A percentile compares a stretch with the other conserved stretches of the same genome.
Conservation (phyloP, 495 filamentous ascomycete genomes). For the Hypoxylon fragiforme region DNA sequence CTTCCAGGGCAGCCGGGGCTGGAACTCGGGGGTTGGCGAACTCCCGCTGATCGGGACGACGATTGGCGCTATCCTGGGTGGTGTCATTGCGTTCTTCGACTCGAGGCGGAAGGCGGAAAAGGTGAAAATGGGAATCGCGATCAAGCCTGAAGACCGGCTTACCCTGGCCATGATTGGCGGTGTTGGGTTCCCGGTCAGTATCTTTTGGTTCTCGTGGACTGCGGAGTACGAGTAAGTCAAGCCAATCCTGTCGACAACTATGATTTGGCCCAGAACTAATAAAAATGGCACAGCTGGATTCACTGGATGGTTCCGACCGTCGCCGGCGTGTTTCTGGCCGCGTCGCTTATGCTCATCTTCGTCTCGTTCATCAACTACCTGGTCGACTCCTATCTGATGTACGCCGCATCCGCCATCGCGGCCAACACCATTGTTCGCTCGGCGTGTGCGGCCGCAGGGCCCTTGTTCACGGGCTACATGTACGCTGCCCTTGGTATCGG, state of each 20-base stretch:
- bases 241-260: background rate
- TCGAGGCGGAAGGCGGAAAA: constrained; percentile 31
- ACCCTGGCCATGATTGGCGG: constrained; percentile 52
- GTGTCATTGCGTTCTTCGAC: constrained; percentile 42
- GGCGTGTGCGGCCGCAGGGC: background rate
- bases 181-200: constrained; percentile 48
- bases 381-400: constrained; percentile 23
- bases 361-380: constrained; percentile 67
- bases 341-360: constrained; percentile 44
- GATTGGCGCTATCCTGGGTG: constrained; percentile 47
- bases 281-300: constrained; percentile 30
- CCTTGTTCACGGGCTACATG: background rate
- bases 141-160: constrained; percentile 49
- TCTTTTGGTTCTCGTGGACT: constrained; percentile 62
- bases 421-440: background rate
- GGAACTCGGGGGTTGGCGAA: constrained; percentile 57
- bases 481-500: background rate
- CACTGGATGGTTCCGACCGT: constrained; percentile 55
- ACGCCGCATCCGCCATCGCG: background rate
- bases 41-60: constrained; percentile 51
- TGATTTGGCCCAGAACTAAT: too few species aligned
- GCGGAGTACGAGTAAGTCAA: constrained; percentile 27
- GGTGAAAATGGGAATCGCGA: constrained; percentile 27
- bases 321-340: constrained; percentile 43
- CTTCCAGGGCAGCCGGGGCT: constrained; percentile 57